Percentiles rank a stretch among this genome's conserved stretches.
phyloP scores from a whole-genome alignment of 2,329 filamentous ascomycete species.

The Neonectria ditissima region DNA sequence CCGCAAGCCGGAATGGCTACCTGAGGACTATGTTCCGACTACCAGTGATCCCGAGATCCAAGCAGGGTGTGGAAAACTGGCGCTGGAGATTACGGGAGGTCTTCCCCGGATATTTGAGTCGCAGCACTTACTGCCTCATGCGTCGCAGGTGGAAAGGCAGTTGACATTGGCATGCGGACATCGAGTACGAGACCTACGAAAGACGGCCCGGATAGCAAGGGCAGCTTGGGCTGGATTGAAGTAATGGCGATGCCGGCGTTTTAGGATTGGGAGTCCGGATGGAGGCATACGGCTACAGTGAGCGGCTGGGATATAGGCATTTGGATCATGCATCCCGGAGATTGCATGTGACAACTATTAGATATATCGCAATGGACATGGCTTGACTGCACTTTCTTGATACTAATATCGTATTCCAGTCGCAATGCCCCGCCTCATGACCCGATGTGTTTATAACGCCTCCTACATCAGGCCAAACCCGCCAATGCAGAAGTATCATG shows the following conservation, averaged over 20 bases:
- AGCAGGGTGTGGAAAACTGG: conserved; percentile 58
- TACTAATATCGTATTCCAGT: conserved; percentile 1
- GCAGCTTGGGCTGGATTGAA: conserved; percentile 60
- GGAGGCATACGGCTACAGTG: neutral
- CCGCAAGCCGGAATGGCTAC: conserved; percentile 47
- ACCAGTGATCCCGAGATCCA: conserved; percentile 37
- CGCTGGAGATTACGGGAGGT: conserved; percentile 60
- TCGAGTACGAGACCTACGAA: conserved; percentile 63
- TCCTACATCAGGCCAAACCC: conserved; percentile 3
- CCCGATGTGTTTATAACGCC: conserved; percentile 1
- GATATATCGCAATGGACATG: conserved; percentile 7
- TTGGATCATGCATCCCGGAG: conserved; percentile 23
- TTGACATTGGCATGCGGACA: conserved; percentile 66
- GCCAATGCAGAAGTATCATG: conserved; percentile 19
- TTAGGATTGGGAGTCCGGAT: conserved; percentile 10
- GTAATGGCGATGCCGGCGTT: conserved; percentile 33
- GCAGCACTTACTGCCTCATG: conserved; percentile 58
- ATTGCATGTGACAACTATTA: conserved; percentile 23
- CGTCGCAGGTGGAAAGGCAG: conserved; percentile 58
- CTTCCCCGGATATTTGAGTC: conserved; percentile 63
- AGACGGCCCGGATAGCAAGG: conserved; percentile 61
- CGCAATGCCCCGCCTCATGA: conserved; percentile 22
- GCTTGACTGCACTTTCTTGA: conserved; percentile 2
- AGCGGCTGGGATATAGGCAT: conserved; percentile 20
- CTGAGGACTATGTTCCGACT: conserved; percentile 38